Evolutionary conservation across 2,329 filamentous ascomycete species (phyloP), one percentile per base, ranked within the genome.

Genomic region (Epichloe brachyelytri): DNA sequence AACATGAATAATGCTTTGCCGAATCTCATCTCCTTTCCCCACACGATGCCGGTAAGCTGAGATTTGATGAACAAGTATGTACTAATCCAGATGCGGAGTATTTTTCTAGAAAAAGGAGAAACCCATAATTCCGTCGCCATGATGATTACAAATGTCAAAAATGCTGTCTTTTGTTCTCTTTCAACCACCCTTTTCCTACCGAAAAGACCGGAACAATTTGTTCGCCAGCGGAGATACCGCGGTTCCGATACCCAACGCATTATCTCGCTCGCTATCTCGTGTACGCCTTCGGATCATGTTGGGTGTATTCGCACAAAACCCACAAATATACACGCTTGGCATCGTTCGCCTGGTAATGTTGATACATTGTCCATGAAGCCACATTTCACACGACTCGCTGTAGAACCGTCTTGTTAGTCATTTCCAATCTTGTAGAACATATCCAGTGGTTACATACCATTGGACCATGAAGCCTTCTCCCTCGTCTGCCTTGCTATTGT

Each of bases 321-420:
- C 73, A 60, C 80, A 84, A 37, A 83, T 77, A 57, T 83, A 84
- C 5, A 83, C 76, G 12, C 72, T 70, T 5, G 80, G 78, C 57
- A 78, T 71, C n/a, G 72, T 73, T 51, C 74, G 71, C 46, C 72
- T 72, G 44, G 73, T 76, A 55, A 83, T 76, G 54, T 79, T 79
- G 58, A 82, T 71, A 60, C 80, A 84, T 51, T 71, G 71, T n/a
- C 77, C 78, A 60, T 84, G 80, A 33, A 83, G 74, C 73, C 76
- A 81, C 69, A 80, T 76, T 58, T 83, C 79, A 60, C 80, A 84
- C 22, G 78, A 79, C 65, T 82, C 76, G 59, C 80, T 83, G 30
- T 3, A 34, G 17, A 5, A 3, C 3, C 2, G 15, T 15, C 20
- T n/a, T 15, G n/a, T 50, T 37, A 50, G 43, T 19, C 40, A 30